A percentile compares a stretch with the other conserved stretches of the same genome.
Evolutionary conservation across 2,329 filamentous ascomycete species (phyloP).

Genomic region (Lasiodiplodia hormozganensis): DNA sequence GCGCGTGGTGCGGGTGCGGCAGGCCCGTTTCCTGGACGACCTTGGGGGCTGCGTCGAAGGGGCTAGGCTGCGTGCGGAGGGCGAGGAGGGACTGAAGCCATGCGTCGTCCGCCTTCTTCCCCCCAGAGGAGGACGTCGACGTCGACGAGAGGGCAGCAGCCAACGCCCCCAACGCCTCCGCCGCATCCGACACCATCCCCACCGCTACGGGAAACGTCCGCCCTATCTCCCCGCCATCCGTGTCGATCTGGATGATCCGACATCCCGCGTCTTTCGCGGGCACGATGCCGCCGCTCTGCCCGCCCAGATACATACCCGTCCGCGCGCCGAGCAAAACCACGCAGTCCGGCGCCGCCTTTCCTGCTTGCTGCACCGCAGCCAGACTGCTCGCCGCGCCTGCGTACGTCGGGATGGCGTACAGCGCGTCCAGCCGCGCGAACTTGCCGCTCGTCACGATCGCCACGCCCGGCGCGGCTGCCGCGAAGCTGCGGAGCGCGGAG

Average conservation of each 20-base stretch:
- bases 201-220: constrained; percentile 49
- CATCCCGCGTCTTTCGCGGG: constrained; percentile 41
- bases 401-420: constrained; percentile 42
- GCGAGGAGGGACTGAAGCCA: constrained; percentile 33
- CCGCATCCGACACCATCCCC: constrained; percentile 51
- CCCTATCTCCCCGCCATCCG: constrained; percentile 53
- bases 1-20: constrained; percentile 53
- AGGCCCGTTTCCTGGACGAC: constrained; percentile 4
- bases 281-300: constrained; percentile 47
- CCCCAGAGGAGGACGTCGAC: too few relatives aligned
- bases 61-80: background rate
- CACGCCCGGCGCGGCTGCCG: constrained; percentile 41
- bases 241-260: constrained; percentile 52
- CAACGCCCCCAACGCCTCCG: constrained; percentile 43
- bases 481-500: constrained; percentile 42
- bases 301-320: constrained; percentile 52
- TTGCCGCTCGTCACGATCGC: constrained; percentile 53
- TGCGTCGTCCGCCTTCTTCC: constrained; percentile 20
- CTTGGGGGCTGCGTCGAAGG: background rate
- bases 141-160: constrained; percentile 31
- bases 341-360: constrained; percentile 47
- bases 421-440: constrained; percentile 39
- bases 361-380: constrained; percentile 38
- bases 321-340: constrained; percentile 51
- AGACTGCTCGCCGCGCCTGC: constrained; percentile 46